phyloP scores from a whole-genome alignment of 352 stramenopile genomes.

The Pythium periplocum region DNA sequence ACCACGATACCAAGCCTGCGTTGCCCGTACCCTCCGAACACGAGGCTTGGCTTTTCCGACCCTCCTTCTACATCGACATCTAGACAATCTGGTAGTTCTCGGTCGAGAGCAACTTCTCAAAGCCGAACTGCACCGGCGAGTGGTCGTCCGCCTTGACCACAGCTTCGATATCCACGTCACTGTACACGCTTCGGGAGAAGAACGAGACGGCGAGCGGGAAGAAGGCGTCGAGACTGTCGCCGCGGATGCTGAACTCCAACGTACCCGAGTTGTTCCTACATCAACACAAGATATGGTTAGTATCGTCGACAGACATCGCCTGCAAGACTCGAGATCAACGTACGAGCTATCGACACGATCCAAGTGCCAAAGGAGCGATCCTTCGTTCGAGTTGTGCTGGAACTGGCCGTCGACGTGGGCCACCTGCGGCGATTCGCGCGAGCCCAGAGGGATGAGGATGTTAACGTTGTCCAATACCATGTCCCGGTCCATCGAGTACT shows the following conservation, averaged over 20 bases:
- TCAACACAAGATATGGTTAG: background rate
- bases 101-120: constrained; percentile 84
- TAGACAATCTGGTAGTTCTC: constrained; percentile 88
- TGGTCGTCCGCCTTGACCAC: constrained; percentile 72
- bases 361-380: constrained; percentile 77
- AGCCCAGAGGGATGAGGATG: constrained; percentile 74
- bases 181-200: constrained; percentile 86
- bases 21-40: too few relatives aligned
- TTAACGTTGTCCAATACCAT: constrained; percentile 89
- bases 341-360: constrained; percentile 73
- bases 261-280: constrained; percentile 75
- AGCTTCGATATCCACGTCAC: constrained; percentile 74
- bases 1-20: background rate
- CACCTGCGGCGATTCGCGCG: constrained; percentile 62
- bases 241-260: constrained; percentile 78
- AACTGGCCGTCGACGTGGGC: constrained; percentile 81
- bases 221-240: constrained; percentile 77
- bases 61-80: constrained; percentile 23
- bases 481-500: constrained; percentile 84
- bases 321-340: constrained; percentile 13
- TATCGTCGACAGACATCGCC: background rate
- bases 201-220: constrained; percentile 87
- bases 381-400: constrained; percentile 76
- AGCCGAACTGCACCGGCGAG: constrained; percentile 70
- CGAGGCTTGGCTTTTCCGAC: background rate